phyloP scores from a whole-genome alignment of 495 filamentous ascomycete genomes.

The Xylaria cubensis region DNA sequence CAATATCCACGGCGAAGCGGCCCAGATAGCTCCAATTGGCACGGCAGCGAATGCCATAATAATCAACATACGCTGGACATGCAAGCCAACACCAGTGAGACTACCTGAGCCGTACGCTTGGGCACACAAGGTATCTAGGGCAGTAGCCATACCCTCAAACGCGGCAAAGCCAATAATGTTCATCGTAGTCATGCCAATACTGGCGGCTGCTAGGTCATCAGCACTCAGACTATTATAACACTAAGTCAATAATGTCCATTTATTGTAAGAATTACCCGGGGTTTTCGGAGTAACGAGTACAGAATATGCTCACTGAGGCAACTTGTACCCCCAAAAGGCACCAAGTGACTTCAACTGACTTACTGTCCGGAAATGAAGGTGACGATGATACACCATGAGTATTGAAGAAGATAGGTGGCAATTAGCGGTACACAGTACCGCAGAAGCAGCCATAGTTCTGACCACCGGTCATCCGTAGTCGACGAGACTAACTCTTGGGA shows the following conservation, averaged over 20 bases:
- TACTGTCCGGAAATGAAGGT: conserved; percentile 70
- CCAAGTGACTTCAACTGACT: too few species aligned
- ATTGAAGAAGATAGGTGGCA: conserved; percentile 76
- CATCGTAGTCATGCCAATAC: conserved; percentile 42
- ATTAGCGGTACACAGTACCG: conserved; percentile 71
- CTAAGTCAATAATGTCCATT: too few species aligned
- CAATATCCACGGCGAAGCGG: conserved; percentile 65
- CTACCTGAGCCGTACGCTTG: conserved; percentile 78
- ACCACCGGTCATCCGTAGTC: conserved; percentile 22
- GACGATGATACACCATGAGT: conserved; percentile 73
- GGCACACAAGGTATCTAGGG: conserved; percentile 76
- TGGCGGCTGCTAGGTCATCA: conserved; percentile 65
- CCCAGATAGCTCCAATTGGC: conserved; percentile 71
- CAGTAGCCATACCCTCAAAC: conserved; percentile 75
- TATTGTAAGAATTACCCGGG: too few species aligned
- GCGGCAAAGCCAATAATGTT: conserved; percentile 77
- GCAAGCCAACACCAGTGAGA: conserved; percentile 71
- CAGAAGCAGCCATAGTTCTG: conserved; percentile 45
- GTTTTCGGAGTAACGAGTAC: too few species aligned
- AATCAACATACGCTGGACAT: conserved; percentile 73
- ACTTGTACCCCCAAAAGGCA: too few species aligned
- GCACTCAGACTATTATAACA: conserved; percentile 53
- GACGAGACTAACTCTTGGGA: conserved; percentile 4
- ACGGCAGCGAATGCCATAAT: conserved; percentile 70
- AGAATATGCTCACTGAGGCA: too few species aligned